These are phyloP conservation scores for Raphanus raphanistrum DNA, from an alignment of 345 rosid species.

Conservation along the genomic window DNA sequence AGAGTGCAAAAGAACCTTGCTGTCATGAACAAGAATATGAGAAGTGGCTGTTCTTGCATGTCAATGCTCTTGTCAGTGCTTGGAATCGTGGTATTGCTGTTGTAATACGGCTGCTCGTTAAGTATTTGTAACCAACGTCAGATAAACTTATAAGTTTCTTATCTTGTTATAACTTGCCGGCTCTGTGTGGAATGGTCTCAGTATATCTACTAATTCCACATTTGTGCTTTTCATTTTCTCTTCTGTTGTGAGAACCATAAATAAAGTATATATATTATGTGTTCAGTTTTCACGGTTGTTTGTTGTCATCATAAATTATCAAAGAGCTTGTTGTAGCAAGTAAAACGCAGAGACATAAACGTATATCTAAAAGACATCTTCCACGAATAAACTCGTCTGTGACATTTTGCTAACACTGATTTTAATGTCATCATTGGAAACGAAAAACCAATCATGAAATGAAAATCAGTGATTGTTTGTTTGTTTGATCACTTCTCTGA, in stretches of 20 bases:
- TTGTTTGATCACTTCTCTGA: constrained; percentile 4
- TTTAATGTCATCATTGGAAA: constrained; percentile 38
- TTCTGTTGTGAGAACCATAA: constrained; percentile 18
- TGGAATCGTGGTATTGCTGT: constrained; percentile 75
- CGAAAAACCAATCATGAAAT: constrained; percentile 30
- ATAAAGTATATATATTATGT: constrained; percentile 17
- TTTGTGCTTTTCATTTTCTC: neutral
- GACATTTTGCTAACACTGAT: constrained; percentile 11
- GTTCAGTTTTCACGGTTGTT: too few species aligned
- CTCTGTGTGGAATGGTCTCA: constrained; percentile 22
- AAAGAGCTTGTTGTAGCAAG: neutral
- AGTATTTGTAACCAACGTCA: constrained; percentile 55
- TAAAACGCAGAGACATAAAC: constrained; percentile 8
- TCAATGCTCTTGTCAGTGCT: too few species aligned
- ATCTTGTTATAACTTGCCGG: too few species aligned
- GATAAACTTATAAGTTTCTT: constrained; percentile 3
- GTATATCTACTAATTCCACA: constrained; percentile 18
- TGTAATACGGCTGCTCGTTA: constrained; percentile 61
- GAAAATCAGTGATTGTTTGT: constrained; percentile 31
- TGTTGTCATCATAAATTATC: neutral
- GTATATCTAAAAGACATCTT: neutral
- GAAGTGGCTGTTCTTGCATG: too few species aligned
- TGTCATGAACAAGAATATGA: too few species aligned
- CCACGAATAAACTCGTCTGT: neutral
- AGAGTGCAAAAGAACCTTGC: constrained; percentile 93